These are phyloP conservation scores for Neofusicoccum laricinum DNA, from an alignment of 2,329 filamentous ascomycete species.

Conservation along the genomic window DNA sequence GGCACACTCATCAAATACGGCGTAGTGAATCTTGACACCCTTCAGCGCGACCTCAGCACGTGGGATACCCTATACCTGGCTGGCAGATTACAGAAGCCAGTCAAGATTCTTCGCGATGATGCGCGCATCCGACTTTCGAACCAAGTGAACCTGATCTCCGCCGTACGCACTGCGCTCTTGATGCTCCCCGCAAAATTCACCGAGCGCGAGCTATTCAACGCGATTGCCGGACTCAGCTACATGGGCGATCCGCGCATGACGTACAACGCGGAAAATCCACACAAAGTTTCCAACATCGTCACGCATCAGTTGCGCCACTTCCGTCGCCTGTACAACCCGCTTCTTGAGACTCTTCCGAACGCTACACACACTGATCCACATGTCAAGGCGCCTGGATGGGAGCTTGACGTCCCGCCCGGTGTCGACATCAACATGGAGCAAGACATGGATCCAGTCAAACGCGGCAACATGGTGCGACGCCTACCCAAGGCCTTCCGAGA, in stretches of 20 bases:
- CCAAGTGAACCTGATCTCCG: conserved; percentile 91
- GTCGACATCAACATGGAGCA: conserved; percentile 71
- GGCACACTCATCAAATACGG: conserved; percentile 97
- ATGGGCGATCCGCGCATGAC: conserved; percentile 93
- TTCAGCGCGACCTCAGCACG: conserved; percentile 79
- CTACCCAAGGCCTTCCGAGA: conserved; percentile 82
- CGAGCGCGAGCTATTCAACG: conserved; percentile 82
- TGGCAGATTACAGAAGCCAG: conserved; percentile 91
- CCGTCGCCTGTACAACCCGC: conserved; percentile 81
- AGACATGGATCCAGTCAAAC: conserved; percentile 87
- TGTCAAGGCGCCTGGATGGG: conserved; percentile 59
- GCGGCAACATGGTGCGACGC: conserved; percentile 94
- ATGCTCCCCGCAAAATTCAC: conserved; percentile 81
- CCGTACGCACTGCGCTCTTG: conserved; percentile 82
- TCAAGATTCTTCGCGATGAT: conserved; percentile 95
- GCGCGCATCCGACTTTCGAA: conserved; percentile 89
- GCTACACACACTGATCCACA: conserved; percentile 69
- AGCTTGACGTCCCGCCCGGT: conserved; percentile 49
- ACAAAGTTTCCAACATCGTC: conserved; percentile 93
- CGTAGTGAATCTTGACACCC: conserved; percentile 88
- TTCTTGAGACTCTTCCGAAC: conserved; percentile 88
- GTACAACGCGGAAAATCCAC: conserved; percentile 68
- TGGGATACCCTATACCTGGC: conserved; percentile 98
- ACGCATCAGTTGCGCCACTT: conserved; percentile 89
- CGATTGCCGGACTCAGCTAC: conserved; percentile 90